phyloP scores from a whole-genome alignment of 2,329 filamentous ascomycete genomes.

The Fusarium buxicola region DNA sequence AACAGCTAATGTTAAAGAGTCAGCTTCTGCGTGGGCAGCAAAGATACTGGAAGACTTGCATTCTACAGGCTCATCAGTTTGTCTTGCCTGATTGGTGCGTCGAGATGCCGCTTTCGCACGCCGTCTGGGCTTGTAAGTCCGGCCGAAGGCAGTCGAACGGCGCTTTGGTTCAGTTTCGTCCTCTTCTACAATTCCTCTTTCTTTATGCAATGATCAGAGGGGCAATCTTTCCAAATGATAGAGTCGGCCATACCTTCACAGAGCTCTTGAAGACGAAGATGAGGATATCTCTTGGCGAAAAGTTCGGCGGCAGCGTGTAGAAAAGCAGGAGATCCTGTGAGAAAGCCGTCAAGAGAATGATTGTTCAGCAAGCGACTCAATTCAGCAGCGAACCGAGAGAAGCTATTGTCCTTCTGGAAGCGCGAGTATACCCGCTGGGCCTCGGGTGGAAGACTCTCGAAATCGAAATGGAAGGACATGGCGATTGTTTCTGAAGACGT shows the following conservation, averaged over 20 bases:
- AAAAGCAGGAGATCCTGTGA: constrained; percentile 26
- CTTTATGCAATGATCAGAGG: constrained; percentile 10
- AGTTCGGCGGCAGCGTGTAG: constrained; percentile 27
- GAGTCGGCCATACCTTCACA: constrained; percentile 23
- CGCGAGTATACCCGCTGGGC: constrained; percentile 19
- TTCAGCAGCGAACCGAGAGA: constrained; percentile 10
- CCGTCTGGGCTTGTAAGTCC: not conserved
- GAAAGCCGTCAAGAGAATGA: constrained; percentile 36
- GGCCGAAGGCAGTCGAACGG: not conserved
- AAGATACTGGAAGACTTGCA: not conserved
- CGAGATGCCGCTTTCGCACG: constrained; percentile 8
- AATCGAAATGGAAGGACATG: constrained; percentile 16
- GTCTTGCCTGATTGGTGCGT: not conserved
- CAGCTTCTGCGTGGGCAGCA: not conserved
- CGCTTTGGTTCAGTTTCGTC: not conserved
- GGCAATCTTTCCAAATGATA: not conserved
- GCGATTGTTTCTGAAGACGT: constrained; percentile 20
- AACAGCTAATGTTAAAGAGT: not conserved
- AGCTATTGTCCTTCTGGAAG: constrained; percentile 19
- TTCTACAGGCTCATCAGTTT: not conserved
- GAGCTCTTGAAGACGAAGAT: constrained; percentile 19
- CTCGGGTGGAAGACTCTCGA: constrained; percentile 28
- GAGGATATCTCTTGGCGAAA: constrained; percentile 37
- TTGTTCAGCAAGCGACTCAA: constrained; percentile 29
- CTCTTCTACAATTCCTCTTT: not conserved